phyloP scores from a whole-genome alignment of 1,139 yeast genomes.

The Saccharomyces hybrid region DNA sequence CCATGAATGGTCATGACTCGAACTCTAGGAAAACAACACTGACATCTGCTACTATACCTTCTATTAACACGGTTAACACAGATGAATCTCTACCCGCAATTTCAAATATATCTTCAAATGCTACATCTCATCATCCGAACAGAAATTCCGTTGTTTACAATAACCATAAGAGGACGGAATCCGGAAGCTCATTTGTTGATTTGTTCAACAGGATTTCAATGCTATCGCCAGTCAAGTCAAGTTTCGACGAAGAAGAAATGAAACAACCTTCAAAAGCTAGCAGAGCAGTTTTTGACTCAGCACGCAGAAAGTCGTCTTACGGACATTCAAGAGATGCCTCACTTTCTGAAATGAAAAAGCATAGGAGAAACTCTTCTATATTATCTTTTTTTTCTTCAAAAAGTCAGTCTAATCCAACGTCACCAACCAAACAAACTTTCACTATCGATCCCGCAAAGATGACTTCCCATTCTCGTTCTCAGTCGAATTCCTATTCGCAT shows the following conservation, averaged over 20 bases:
- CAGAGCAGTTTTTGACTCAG: neutral
- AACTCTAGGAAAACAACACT: neutral
- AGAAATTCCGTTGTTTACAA: slow-evolving; percentile 9
- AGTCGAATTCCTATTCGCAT: neutral
- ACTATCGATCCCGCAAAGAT: neutral
- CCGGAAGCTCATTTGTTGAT: slow-evolving; percentile 31
- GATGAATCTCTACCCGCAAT: neutral
- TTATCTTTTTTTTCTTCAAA: slow-evolving; percentile 16
- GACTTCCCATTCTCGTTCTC: neutral
- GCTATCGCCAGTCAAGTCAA: slow-evolving; percentile 17
- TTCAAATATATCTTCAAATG: neutral
- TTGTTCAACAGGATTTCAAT: slow-evolving; percentile 28
- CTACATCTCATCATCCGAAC: slow-evolving; percentile 1
- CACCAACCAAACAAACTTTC: slow-evolving; percentile 1
- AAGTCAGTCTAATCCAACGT: slow-evolving; percentile 3
- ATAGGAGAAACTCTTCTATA: slow-evolving; percentile 25
- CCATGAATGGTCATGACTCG: neutral
- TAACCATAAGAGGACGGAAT: slow-evolving; percentile 22
- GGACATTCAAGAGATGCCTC: slow-evolving; percentile 3
- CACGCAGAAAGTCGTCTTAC: slow-evolving; percentile 10
- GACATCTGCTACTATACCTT: neutral
- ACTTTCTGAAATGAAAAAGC: slow-evolving; percentile 12
- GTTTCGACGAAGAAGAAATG: neutral
- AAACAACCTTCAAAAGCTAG: neutral
- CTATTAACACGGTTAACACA: neutral